Evolutionary conservation across 257 asterid species (phyloP).

Genomic region (Solanum etuberosum): DNA sequence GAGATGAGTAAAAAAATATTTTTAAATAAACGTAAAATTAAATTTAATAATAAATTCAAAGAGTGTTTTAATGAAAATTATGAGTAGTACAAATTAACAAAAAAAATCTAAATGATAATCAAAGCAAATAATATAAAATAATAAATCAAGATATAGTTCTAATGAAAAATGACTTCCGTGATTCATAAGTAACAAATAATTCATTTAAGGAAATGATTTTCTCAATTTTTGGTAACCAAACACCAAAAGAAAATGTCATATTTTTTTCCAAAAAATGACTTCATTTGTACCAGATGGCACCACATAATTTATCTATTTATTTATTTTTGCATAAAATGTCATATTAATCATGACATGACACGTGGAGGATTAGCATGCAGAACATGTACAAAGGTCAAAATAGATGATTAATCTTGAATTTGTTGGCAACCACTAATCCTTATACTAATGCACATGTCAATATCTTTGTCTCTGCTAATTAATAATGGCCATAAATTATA

Average conservation of each 20-base stretch:
- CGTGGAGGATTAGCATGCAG: background rate
- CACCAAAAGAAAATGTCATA: background rate
- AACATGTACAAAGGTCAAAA: background rate
- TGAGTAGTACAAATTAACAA: background rate
- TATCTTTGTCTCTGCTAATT: background rate
- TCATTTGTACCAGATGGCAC: background rate
- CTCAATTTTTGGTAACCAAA: background rate
- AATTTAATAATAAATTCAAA: background rate
- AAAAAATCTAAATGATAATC: background rate
- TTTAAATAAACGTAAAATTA: background rate
- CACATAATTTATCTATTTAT: background rate
- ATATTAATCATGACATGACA: background rate
- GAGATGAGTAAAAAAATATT: background rate
- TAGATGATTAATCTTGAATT: background rate
- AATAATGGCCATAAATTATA: background rate
- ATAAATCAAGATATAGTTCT: background rate
- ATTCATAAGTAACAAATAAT: background rate
- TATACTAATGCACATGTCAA: background rate
- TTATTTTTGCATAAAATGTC: background rate
- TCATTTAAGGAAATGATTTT: background rate
- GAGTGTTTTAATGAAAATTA: background rate
- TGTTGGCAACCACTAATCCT: slow-evolving; percentile 1
- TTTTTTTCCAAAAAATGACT: background rate
- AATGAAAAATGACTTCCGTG: background rate
- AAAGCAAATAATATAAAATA: background rate